A percentile compares a stretch with the other conserved stretches of the same genome.
Conservation (phyloP, 176 grass and related monocot species). For the Pharus latifolius region DNA sequence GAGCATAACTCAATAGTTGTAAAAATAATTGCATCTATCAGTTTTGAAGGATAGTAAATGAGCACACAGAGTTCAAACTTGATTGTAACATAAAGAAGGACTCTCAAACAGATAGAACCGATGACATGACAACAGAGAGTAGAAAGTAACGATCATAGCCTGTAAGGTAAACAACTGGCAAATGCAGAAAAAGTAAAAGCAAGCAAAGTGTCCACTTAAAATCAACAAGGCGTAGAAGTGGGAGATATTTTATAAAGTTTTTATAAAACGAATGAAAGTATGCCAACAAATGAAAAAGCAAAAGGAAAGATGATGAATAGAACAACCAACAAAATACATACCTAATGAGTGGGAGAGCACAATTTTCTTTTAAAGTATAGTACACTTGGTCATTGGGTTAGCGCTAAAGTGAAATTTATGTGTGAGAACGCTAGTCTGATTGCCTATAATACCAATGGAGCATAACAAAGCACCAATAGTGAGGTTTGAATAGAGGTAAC, state of each 20-base stretch:
- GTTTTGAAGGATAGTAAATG: slow-evolving; percentile 5
- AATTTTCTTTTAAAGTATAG: neutral
- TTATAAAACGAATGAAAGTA: neutral
- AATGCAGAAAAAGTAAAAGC: neutral
- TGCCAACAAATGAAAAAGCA: neutral
- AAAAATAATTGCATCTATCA: neutral
- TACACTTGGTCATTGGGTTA: neutral
- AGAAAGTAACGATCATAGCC: neutral
- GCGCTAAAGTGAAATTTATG: neutral
- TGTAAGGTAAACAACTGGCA: neutral
- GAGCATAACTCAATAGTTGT: neutral
- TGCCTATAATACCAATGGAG: neutral
- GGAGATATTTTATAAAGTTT: neutral
- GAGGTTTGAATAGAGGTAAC: neutral
- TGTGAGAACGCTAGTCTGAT: neutral
- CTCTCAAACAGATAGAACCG: neutral
- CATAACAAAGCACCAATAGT: slow-evolving; percentile 1
- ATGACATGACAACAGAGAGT: slow-evolving; percentile 1
- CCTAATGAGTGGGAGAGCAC: neutral
- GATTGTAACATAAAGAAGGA: neutral
- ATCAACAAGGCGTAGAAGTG: neutral
- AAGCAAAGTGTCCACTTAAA: neutral
- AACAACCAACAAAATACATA: neutral
- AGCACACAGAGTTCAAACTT: slow-evolving; percentile 1
- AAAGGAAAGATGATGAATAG: neutral